These are phyloP conservation scores for Coffea humblotiana DNA, from an alignment of 305 asterid genomes.

Conservation along the genomic window DNA sequence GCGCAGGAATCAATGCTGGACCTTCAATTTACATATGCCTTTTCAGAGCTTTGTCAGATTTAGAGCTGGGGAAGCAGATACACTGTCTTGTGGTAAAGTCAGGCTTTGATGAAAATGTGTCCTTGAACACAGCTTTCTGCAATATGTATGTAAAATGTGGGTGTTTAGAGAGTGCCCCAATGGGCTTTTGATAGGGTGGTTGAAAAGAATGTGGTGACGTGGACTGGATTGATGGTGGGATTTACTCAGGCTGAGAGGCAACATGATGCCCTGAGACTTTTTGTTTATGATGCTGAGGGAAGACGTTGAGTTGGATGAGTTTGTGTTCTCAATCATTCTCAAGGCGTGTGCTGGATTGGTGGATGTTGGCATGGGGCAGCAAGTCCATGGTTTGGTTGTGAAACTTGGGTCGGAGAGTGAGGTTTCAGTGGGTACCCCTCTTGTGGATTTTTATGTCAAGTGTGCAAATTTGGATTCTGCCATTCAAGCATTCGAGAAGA, in stretches of 20 bases:
- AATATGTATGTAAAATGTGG: slow-evolving; percentile 57
- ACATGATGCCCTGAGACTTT: slow-evolving; percentile 41
- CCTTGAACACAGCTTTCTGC: slow-evolving; percentile 44
- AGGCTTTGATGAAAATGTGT: slow-evolving; percentile 40
- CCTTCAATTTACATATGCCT: slow-evolving; percentile 36
- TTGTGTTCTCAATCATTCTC: slow-evolving; percentile 51
- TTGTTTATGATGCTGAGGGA: slow-evolving; percentile 37
- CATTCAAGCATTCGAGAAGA: slow-evolving; percentile 37
- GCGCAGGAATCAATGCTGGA: slow-evolving; percentile 19
- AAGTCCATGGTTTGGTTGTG: slow-evolving; percentile 40
- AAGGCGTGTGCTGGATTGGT: slow-evolving; percentile 48
- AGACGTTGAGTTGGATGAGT: slow-evolving; percentile 44
- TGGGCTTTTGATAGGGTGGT: slow-evolving; percentile 35
- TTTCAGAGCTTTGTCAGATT: slow-evolving; percentile 35
- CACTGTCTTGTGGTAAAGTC: slow-evolving; percentile 51
- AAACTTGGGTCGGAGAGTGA: slow-evolving; percentile 44
- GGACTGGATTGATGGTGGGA: slow-evolving; percentile 62
- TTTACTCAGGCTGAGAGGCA: slow-evolving; percentile 45
- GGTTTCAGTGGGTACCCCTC: slow-evolving; percentile 57
- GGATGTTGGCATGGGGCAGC: slow-evolving; percentile 42
- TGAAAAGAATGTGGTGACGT: slow-evolving; percentile 44
- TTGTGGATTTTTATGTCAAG: slow-evolving; percentile 58
- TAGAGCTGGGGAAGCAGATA: slow-evolving; percentile 51
- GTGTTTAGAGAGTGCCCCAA: slow-evolving; percentile 33
- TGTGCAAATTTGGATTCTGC: slow-evolving; percentile 41